Conservation (phyloP, 768 basidiomycete species). For the Leccinum rimulosum region DNA sequence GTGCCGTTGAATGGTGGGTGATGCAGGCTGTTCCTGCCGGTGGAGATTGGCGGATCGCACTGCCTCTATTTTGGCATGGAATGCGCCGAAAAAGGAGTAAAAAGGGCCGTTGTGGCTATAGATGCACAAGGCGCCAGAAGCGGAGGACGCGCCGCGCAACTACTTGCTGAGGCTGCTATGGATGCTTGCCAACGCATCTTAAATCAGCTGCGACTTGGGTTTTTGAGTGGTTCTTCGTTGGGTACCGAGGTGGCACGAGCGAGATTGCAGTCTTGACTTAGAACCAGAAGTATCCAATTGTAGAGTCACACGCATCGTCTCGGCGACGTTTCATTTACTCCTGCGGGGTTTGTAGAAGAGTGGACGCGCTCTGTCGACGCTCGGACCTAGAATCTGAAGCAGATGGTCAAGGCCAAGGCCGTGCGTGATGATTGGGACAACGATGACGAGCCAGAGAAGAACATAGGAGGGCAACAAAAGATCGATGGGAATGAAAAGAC, state of each 20-base stretch:
- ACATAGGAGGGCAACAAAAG: neutral
- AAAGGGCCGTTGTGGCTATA: constrained; percentile 30
- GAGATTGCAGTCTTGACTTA: neutral
- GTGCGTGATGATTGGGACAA: constrained; percentile 60
- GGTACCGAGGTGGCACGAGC: constrained; percentile 11
- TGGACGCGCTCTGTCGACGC: neutral
- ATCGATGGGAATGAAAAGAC: neutral
- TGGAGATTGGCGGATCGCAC: constrained; percentile 74
- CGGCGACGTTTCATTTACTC: neutral
- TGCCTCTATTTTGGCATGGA: constrained; percentile 51
- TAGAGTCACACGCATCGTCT: neutral
- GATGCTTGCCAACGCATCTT: constrained; percentile 56
- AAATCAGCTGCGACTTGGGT: neutral
- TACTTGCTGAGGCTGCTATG: constrained; percentile 65
- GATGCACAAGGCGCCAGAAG: constrained; percentile 41
- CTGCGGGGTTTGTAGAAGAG: constrained; percentile 1
- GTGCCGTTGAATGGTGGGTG: neutral
- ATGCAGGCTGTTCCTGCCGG: constrained; percentile 64
- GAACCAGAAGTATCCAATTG: neutral
- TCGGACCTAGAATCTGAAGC: neutral
- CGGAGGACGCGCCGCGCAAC: constrained; percentile 42
- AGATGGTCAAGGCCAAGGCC: neutral
- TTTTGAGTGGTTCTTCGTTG: too few relatives aligned
- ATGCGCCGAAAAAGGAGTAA: constrained; percentile 27
- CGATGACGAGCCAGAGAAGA: constrained; percentile 25